phyloP scores from a whole-genome alignment of 208 protist genomes.

The Paratrypanosoma confusum region DNA sequence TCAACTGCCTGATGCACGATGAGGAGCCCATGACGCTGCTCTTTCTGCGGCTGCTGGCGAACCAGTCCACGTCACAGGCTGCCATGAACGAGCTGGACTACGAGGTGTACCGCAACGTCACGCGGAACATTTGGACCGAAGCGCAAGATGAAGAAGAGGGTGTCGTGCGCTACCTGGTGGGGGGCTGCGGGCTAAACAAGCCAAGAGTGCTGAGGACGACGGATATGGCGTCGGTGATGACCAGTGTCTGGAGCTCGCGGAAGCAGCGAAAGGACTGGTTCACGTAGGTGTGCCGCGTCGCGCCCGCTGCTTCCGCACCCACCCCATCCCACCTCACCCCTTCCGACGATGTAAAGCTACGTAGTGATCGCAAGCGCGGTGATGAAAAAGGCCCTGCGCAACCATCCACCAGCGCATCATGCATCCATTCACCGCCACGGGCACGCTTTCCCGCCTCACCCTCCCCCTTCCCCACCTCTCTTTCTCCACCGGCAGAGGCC shows the following conservation, averaged over 20 bases:
- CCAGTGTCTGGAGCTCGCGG: conserved; percentile 68
- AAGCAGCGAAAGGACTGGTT: no score
- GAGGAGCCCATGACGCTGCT: conserved; percentile 72
- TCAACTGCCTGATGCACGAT: conserved; percentile 57
- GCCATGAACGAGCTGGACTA: conserved; percentile 50
- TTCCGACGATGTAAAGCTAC: no score
- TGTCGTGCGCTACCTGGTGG: conserved; percentile 57
- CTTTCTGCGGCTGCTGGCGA: conserved; percentile 62
- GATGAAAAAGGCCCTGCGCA: no score
- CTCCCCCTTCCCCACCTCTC: no score
- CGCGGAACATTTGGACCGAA: conserved; percentile 42
- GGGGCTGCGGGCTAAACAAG: conserved; percentile 60
- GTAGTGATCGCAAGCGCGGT: no score
- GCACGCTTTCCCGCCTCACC: no score
- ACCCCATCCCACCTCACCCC: no score
- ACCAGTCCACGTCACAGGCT: conserved; percentile 20
- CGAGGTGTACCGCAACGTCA: conserved; percentile 45
- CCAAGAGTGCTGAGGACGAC: conserved; percentile 31
- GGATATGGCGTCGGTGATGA: conserved; percentile 52
- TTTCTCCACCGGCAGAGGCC: no score
- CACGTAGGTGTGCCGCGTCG: no score
- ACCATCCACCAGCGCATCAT: no score
- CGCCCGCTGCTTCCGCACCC: no score
- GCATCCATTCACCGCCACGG: no score
- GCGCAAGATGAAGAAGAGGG: conserved; percentile 40